Base-by-base conservation (phyloP, 108 stramenopile species). In the Pseudonitzschia delicatissima region DNA sequence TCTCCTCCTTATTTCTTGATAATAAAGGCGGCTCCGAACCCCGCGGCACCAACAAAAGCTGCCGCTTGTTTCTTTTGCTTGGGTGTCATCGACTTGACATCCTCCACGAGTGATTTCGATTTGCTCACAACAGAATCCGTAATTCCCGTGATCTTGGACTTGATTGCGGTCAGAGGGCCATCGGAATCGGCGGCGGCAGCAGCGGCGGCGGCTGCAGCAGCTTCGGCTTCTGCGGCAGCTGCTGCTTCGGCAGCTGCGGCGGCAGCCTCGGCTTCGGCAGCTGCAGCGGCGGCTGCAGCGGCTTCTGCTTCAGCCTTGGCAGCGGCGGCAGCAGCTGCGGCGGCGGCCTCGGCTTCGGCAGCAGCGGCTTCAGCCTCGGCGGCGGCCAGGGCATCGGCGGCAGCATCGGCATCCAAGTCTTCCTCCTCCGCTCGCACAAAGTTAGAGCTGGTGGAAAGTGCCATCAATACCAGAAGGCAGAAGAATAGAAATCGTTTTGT, bases 1-100 rank as follows among this genome's bases (percentile, higher is more conserved):
- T n/a, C n/a, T n/a, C n/a, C n/a, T n/a, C n/a, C 17, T 48, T 48
- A 48, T 48, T 48, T 48, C 47, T 48, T 57, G 5, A 20, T 17
- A 28, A 61, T 4, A 42, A 61, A 61, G 20, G 66, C 66, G 11
- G 47, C 28, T 40, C 60, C 70, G 23, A 60, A 71, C 21, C 60
- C 70, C 39, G 49, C 52, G 8, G 51, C 70, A 8, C 36, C 67
- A 44, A 71, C 61, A 29, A 45, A 47, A 23, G 70, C 70, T 0
- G 51, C 70, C 8, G 50, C 40, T 36, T 71, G 45, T 55, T 71
- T 71, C 70, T 71, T 71, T 63, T 71, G 70, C 20, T 60, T 47
- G 18, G 26, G 12, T 18, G 70, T 61, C 62, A 71, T 51, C 29
- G 59, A 60, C 36, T 71, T 71, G 12, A 48, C 62, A 26, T 26